Evolutionary conservation across 2,329 filamentous ascomycete species (phyloP).

Genomic region (Diaporthe sp.): DNA sequence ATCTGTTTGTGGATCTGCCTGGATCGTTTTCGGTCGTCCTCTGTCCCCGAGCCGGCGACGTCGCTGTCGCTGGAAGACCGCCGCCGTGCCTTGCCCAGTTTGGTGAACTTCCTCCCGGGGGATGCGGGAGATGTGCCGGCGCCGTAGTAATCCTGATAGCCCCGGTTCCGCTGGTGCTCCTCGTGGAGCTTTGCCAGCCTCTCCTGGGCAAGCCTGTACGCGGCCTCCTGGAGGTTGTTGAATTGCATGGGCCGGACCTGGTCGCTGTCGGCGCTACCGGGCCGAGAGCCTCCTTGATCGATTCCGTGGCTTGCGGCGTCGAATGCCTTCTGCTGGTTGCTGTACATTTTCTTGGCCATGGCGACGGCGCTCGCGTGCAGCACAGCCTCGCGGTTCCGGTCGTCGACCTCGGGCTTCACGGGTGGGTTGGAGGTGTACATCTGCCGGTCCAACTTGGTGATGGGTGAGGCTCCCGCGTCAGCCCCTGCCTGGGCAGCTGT

Average conservation of each 20-base stretch:
- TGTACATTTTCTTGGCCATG: conserved; percentile 92
- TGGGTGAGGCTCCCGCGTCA: conserved; percentile 75
- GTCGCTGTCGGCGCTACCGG: conserved; percentile 42
- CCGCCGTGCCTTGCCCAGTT: conserved; percentile 68
- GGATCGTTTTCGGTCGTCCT: conserved; percentile 75
- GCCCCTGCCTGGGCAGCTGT: conserved; percentile 61
- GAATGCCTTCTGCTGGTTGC: conserved; percentile 72
- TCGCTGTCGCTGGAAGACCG: conserved; percentile 77
- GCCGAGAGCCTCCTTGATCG: conserved; percentile 46
- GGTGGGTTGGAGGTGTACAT: conserved; percentile 85
- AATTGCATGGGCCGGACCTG: conserved; percentile 64
- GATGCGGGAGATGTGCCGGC: conserved; percentile 52
- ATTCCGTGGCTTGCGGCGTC: conserved; percentile 62
- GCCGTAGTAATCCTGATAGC: conserved; percentile 84
- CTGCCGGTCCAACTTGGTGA: conserved; percentile 75
- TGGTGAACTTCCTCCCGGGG: conserved; percentile 58
- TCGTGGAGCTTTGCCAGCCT: conserved; percentile 84
- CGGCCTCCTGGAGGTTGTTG: conserved; percentile 83
- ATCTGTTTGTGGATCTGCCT: conserved; percentile 82
- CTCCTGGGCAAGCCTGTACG: conserved; percentile 87
- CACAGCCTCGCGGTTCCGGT: conserved; percentile 78
- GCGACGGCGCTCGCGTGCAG: conserved; percentile 86
- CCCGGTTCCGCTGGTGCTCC: conserved; percentile 72
- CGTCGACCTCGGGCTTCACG: conserved; percentile 78
- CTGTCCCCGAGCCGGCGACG: conserved; percentile 50